Conservation (phyloP, 495 filamentous ascomycete species). For the Terfezia claveryi region DNA sequence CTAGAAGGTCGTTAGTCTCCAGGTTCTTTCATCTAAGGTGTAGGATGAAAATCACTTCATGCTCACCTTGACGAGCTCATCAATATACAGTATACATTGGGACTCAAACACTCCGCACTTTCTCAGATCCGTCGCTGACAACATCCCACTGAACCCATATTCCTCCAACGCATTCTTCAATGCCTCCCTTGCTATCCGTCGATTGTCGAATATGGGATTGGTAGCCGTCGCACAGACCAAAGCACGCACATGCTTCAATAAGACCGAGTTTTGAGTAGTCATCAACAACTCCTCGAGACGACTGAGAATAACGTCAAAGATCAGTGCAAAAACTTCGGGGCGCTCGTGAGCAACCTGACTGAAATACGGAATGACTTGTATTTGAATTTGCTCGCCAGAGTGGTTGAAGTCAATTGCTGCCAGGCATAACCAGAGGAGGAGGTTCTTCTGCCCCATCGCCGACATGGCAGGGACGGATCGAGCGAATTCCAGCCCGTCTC, state of each 20-base stretch:
- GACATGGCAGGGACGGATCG: conserved; percentile 8
- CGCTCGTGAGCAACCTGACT: conserved; percentile 9
- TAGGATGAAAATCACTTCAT: neutral
- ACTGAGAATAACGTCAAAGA: conserved; percentile 17
- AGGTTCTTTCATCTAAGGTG: too few relatives aligned
- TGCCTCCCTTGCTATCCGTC: conserved; percentile 9
- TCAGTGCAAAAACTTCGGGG: conserved; percentile 13
- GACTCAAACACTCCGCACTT: neutral
- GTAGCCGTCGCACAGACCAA: conserved; percentile 15
- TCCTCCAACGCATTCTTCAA: conserved; percentile 8
- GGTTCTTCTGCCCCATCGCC: conserved; percentile 11
- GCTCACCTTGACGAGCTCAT: conserved; percentile 16
- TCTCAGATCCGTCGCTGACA: conserved; percentile 7
- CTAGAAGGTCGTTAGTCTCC: too few relatives aligned
- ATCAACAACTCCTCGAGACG: conserved; percentile 13
- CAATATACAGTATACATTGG: conserved; percentile 2
- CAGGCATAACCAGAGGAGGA: conserved; percentile 12
- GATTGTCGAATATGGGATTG: conserved; percentile 14
- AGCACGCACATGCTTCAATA: conserved; percentile 15
- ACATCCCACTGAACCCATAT: conserved; percentile 16
- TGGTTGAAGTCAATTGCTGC: conserved; percentile 17
- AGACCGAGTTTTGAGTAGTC: conserved; percentile 12
- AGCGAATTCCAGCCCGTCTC: conserved; percentile 3
- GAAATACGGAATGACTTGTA: conserved; percentile 9
- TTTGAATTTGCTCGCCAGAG: conserved; percentile 16